Conservation (phyloP, 2,329 filamentous ascomycete species). For the Pseudogymnoascus pannorum region DNA sequence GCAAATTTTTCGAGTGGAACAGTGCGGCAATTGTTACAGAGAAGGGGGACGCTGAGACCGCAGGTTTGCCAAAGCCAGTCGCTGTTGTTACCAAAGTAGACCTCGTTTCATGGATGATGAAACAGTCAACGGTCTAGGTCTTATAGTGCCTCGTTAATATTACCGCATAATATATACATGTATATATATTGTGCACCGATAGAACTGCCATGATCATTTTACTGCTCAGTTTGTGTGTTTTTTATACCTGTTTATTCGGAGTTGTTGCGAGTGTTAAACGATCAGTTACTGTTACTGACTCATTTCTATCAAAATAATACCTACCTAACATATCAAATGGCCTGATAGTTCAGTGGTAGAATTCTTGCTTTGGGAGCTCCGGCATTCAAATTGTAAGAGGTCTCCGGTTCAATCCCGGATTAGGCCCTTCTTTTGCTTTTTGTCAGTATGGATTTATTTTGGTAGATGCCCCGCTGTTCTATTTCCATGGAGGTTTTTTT, state of each 20-base stretch:
- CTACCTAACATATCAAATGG: background rate
- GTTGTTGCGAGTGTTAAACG: too few relatives aligned
- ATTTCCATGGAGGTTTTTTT: background rate
- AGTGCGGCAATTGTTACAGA: constrained; percentile 93
- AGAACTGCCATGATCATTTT: background rate
- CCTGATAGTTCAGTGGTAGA: background rate
- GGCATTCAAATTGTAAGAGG: background rate
- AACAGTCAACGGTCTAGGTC: constrained; percentile 40
- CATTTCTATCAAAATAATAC: background rate
- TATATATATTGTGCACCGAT: background rate
- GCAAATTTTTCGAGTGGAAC: constrained; percentile 97
- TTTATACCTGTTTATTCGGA: too few relatives aligned
- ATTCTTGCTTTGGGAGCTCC: background rate
- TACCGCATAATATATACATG: constrained; percentile 4
- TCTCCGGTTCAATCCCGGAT: background rate
- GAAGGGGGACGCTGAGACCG: constrained; percentile 43
- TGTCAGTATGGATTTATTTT: too few relatives aligned
- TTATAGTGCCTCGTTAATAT: background rate
- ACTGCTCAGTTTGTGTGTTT: background rate
- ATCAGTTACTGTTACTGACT: too few relatives aligned
- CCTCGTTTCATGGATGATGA: constrained; percentile 84
- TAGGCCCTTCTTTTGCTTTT: background rate
- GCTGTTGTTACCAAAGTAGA: constrained; percentile 97
- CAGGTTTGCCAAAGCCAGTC: constrained; percentile 62
- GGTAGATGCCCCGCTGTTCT: background rate